These are phyloP conservation scores for Phytophthora constricta DNA, from an alignment of 352 stramenopile genomes.

Conservation along the genomic window DNA sequence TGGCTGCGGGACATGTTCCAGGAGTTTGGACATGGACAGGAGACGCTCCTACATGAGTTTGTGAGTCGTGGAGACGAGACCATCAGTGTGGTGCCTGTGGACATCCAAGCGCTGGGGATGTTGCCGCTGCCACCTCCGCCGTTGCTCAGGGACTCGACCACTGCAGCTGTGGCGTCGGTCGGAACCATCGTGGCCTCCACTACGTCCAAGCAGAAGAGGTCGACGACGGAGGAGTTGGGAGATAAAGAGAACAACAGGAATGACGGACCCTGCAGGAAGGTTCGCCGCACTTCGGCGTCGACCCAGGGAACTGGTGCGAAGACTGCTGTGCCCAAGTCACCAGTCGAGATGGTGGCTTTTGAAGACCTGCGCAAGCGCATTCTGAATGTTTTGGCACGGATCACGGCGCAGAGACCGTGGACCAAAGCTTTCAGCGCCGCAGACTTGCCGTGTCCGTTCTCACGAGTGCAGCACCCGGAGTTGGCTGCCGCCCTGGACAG, in stretches of 20 bases:
- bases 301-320: neutral
- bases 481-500: slow-evolving; percentile 18
- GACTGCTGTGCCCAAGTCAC: neutral
- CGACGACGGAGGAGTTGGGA: neutral
- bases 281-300: neutral
- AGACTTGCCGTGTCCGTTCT: slow-evolving; percentile 29
- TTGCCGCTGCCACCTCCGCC: slow-evolving; percentile 15
- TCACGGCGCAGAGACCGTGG: slow-evolving; percentile 42
- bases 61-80: slow-evolving; percentile 17
- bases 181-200: neutral
- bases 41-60: slow-evolving; percentile 33
- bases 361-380: slow-evolving; percentile 11
- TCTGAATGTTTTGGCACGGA: slow-evolving; percentile 11
- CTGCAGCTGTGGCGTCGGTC: neutral
- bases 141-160: neutral
- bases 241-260: neutral
- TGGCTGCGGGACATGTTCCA: slow-evolving; percentile 39
- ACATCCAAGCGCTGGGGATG: slow-evolving; percentile 21
- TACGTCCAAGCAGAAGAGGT: neutral
- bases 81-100: slow-evolving; percentile 42
- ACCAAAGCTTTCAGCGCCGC: slow-evolving; percentile 22
- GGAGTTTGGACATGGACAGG: slow-evolving; percentile 37
- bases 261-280: neutral
- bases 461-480: slow-evolving; percentile 5
- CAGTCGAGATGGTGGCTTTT: neutral